Conservation (phyloP, 768 basidiomycete genomes). For the Hirschioporus abietinus region DNA sequence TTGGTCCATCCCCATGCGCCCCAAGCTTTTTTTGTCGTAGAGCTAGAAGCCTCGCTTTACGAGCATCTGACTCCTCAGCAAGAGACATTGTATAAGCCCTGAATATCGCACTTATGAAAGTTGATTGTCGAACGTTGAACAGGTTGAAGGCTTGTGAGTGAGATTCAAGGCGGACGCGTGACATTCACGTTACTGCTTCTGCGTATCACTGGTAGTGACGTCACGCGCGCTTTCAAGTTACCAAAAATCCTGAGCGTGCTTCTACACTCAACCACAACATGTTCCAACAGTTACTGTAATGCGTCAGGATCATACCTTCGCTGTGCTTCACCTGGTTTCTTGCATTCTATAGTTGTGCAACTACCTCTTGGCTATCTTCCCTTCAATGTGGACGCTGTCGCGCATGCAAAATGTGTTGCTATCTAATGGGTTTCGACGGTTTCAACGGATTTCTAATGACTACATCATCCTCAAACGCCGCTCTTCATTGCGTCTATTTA, state of each 20-base stretch:
- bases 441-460: not conserved
- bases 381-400: constrained; percentile 3
- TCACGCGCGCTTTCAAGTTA: not conserved
- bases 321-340: not conserved
- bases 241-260: not conserved
- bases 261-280: not conserved
- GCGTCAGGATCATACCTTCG: not conserved
- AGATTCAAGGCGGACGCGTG: too few species aligned
- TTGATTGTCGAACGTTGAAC: too few species aligned
- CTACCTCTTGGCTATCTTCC: constrained; percentile 1
- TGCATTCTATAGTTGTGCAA: not conserved
- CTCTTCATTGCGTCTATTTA: not conserved
- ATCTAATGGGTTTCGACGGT: not conserved
- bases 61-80: constrained; percentile 70
- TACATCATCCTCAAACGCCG: not conserved
- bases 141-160: too few species aligned
- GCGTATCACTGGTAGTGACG: not conserved
- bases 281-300: not conserved
- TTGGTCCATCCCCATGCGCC: constrained; percentile 30
- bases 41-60: constrained; percentile 77
- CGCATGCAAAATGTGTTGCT: not conserved
- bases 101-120: not conserved
- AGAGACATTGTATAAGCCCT: constrained; percentile 46
- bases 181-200: not conserved
- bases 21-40: constrained; percentile 70